Evolutionary conservation across 169 alveolate species (phyloP), one percentile per base, ranked within the genome.

Genomic region (Cyclospora cayetanensis): DNA sequence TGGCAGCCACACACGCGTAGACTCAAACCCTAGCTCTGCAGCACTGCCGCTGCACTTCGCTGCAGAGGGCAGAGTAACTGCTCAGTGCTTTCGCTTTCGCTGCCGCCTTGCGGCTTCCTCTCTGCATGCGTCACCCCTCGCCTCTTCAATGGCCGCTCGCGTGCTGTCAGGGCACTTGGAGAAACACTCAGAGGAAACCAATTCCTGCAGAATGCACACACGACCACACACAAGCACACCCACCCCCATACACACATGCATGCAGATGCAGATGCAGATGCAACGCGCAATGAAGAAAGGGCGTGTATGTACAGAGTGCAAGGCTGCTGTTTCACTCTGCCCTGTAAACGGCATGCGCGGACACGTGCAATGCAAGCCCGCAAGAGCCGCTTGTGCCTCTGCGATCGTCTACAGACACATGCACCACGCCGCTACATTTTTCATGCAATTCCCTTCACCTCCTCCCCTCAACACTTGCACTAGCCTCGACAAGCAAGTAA

Each of bases 101-200:
- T n/a, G n/a, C n/a, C n/a, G n/a, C 86, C 86, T 1, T 12, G 37
- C 42, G 42, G 12, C 20, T 22, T 74, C 86, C 9, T 7, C 86
- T 4, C 42, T 65, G 39, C 86, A 74, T 1, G 86, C 86, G 65
- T 74, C 86, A 2, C 65, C 39, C 39, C 46, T 41, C 3, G 86
- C 86, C 65, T 74, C 86, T n/a, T 39, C 18, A 34, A 74, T 11
- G 22, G 86, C 86, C 15, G 65, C 86, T 34, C 42, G 86, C 2
- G 86, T 74, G 20, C 66, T 65, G n/a, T 74, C 66, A 1, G 86
- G 86, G 35, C 86, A 74, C 31, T 37, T 41, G 42, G 86, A 41
- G 65, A 74, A 74, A 39, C 86, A 74, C 15, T 37, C 42, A 15
- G 86, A 74, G 31, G n/a, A 35, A 7, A 74, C 31, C 35, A 74